These are phyloP conservation scores for Colletotrichum tofieldiae DNA, from an alignment of 2,329 filamentous ascomycete species.

Conservation along the genomic window DNA sequence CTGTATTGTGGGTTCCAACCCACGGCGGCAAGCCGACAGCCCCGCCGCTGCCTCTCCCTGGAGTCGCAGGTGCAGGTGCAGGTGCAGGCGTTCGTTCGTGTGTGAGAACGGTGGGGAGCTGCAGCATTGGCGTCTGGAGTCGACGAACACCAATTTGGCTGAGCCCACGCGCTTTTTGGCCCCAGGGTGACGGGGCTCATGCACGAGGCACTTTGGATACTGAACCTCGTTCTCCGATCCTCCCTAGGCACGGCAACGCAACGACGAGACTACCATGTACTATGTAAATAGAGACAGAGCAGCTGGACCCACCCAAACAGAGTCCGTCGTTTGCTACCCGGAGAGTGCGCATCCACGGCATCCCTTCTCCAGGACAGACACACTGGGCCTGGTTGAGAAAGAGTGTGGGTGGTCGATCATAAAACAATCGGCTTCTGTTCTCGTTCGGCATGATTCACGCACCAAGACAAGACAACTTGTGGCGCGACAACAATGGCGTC, in stretches of 20 bases:
- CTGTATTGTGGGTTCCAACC: neutral
- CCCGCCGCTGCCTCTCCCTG: neutral
- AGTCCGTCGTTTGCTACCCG: neutral
- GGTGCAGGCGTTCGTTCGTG: slow-evolving; percentile 33
- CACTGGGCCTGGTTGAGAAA: neutral
- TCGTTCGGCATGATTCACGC: neutral
- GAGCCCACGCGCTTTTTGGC: neutral
- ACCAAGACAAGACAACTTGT: neutral
- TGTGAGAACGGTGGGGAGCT: slow-evolving; percentile 28
- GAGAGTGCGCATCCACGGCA: neutral
- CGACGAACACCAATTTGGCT: slow-evolving; percentile 4
- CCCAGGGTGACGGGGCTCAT: neutral
- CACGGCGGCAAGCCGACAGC: neutral
- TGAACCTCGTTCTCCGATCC: neutral
- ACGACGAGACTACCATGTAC: neutral
- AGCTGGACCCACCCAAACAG: neutral
- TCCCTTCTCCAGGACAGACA: neutral
- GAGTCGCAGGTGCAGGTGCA: slow-evolving; percentile 19
- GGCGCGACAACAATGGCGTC: neutral
- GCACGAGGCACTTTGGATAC: neutral
- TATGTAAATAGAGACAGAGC: neutral
- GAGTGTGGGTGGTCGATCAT: slow-evolving; percentile 4
- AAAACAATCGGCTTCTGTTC: slow-evolving; percentile 11
- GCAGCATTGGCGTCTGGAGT: slow-evolving; percentile 33
- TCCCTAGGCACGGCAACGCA: neutral